A percentile compares a stretch with the other conserved stretches of the same genome.
Conservation (phyloP, 306 rosid species). For the Albizia julibrissin region DNA sequence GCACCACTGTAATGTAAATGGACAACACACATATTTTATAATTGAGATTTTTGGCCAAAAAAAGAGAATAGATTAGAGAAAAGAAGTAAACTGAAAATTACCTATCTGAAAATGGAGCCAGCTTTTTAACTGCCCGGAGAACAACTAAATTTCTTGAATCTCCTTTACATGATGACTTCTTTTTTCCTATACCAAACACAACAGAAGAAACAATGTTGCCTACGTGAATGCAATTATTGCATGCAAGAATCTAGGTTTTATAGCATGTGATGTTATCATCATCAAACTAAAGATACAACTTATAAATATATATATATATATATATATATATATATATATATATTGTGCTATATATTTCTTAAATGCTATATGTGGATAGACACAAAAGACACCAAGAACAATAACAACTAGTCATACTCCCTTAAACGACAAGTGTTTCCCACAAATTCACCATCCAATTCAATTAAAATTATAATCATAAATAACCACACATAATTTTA, state of each 20-base stretch:
- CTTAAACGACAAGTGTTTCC: not conserved
- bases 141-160: conserved; percentile 26
- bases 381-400: not conserved
- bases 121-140: conserved; percentile 48
- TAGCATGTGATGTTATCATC: not conserved
- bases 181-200: conserved; percentile 34
- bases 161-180: conserved; percentile 29
- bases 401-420: not conserved
- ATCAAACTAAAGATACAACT: not conserved
- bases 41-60: not conserved
- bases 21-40: not conserved
- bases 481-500: not conserved
- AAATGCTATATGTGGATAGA: not conserved
- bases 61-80: not conserved
- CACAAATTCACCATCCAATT: not conserved
- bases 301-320: not conserved
- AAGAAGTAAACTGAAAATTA: conserved; percentile 31
- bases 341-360: not conserved
- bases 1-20: conserved; percentile 49
- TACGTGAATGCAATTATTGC: not conserved
- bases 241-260: not conserved
- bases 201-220: conserved; percentile 7
- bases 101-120: conserved; percentile 63
- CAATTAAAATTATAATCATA: not conserved
- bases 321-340: not conserved